Percentiles rank a stretch among this genome's conserved stretches.
Conservation (phyloP, 2,329 filamentous ascomycete genomes). For the Alternaria consortialis region DNA sequence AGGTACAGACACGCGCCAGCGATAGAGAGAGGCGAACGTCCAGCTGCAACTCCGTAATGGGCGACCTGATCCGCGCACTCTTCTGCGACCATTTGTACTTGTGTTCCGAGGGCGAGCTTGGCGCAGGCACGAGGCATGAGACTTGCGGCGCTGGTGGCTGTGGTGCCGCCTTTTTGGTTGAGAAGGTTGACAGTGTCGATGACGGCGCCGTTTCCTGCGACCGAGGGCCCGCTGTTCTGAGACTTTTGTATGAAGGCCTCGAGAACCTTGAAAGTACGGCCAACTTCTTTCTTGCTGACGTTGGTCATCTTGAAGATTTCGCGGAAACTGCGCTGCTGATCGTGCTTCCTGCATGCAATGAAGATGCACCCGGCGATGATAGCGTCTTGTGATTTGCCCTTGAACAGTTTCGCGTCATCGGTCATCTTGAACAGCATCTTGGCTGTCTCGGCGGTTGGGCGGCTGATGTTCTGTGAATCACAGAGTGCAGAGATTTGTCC, state of each 20-base stretch:
- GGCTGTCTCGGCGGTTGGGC: slow-evolving; percentile 84
- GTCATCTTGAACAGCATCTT: slow-evolving; percentile 96
- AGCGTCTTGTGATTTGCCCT: slow-evolving; percentile 92
- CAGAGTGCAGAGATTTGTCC: slow-evolving; percentile 89
- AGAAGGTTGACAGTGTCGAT: slow-evolving; percentile 66
- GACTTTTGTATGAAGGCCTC: slow-evolving; percentile 86
- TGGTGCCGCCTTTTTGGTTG: slow-evolving; percentile 66
- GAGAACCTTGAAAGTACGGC: slow-evolving; percentile 89
- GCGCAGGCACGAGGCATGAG: slow-evolving; percentile 91
- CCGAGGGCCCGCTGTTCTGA: slow-evolving; percentile 32
- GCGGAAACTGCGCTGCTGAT: slow-evolving; percentile 86
- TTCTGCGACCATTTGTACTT: slow-evolving; percentile 81
- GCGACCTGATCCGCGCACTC: slow-evolving; percentile 81
- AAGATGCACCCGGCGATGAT: slow-evolving; percentile 98
- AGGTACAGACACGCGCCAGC: slow-evolving; percentile 98
- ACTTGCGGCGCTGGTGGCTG: slow-evolving; percentile 80
- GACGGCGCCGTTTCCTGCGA: slow-evolving; percentile 52
- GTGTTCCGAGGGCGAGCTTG: slow-evolving; percentile 77
- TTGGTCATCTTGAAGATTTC: slow-evolving; percentile 94
- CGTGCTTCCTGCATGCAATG: slow-evolving; percentile 91
- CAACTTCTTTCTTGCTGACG: slow-evolving; percentile 97
- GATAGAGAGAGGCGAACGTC: slow-evolving; percentile 91
- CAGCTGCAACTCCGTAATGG: slow-evolving; percentile 81
- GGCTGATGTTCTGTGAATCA: slow-evolving; percentile 72
- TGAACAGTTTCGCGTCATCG: slow-evolving; percentile 91